Base-by-base conservation (phyloP, 306 rosid species). In the Comarum palustre region DNA sequence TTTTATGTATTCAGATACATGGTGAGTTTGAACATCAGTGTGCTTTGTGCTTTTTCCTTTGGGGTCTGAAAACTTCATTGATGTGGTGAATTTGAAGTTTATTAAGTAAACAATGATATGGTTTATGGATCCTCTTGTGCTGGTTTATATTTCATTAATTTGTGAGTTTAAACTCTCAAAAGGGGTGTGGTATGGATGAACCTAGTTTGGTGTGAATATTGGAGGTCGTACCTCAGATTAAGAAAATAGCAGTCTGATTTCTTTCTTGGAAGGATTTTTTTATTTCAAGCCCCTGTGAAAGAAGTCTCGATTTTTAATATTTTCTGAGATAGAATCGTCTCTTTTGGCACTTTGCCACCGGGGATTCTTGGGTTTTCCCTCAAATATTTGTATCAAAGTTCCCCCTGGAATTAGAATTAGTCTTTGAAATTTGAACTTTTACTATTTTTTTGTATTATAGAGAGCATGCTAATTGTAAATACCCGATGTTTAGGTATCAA, bases 21-120 rank as follows among this genome's bases (percentile, higher is more conserved):
- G 52, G 68, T 29, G 48, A 51, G 70, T 78, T 69, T 79, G 80
- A 72, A 74, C 77, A 72, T 70, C 39, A 34, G 36, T 32, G 38
- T 69, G 68, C 32, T 66, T 20, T 65, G 24, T 62, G 45, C 27
- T 34, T 34, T 62, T 32, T 19, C 15, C 20, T 2, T 29, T 59
- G 65, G 11, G 22, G 38, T 60, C 45, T 34, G 67, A 62, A 62
- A 62, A 62, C 45, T 32, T 34, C 0, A 19, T 61, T 31, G 22
- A 55, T 31, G 52, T 69, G 69, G 8, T 70, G 27, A 69, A 47
- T 60, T 77, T 3, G 39, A 55, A 57, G 57, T 69, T 69, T 43
- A 43, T 66, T 8, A 17, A 29, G 20, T 65, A 66, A 22, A 68
- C 32, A 71, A 73, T 50, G 52, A 46, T 52, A 20, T 52, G 29